These are phyloP conservation scores for Penicillium expansum DNA, from an alignment of 2,329 filamentous ascomycete genomes.

Conservation along the genomic window DNA sequence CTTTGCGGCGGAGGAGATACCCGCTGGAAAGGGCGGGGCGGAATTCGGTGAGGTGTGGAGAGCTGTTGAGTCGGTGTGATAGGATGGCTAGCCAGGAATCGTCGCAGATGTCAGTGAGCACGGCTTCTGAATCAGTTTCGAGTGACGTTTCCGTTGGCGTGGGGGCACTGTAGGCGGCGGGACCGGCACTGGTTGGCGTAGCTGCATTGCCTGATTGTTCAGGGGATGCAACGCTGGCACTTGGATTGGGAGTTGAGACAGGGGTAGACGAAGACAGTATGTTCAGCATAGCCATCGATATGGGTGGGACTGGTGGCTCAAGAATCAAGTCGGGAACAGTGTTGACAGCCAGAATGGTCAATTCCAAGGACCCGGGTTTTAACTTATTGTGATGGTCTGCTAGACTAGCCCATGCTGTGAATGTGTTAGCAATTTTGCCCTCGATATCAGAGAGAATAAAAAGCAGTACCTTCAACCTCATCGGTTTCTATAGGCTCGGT, in stretches of 20 bases:
- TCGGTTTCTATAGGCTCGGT: slow-evolving; percentile 52
- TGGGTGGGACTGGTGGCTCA: slow-evolving; percentile 32
- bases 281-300: slow-evolving; percentile 35
- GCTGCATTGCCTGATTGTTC: slow-evolving; percentile 43
- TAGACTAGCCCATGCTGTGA: slow-evolving; percentile 39
- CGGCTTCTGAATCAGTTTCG: slow-evolving; percentile 54
- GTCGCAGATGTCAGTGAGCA: slow-evolving; percentile 57
- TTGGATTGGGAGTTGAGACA: slow-evolving; percentile 40
- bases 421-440: slow-evolving; percentile 19
- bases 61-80: slow-evolving; percentile 47
- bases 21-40: slow-evolving; percentile 46
- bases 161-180: slow-evolving; percentile 38
- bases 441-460: background rate
- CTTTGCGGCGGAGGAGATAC: slow-evolving; percentile 47
- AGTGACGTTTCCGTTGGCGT: slow-evolving; percentile 35
- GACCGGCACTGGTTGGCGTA: slow-evolving; percentile 33
- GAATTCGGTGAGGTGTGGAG: slow-evolving; percentile 42
- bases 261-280: slow-evolving; percentile 37
- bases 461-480: slow-evolving; percentile 48
- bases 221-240: slow-evolving; percentile 38
- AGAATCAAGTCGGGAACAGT: slow-evolving; percentile 37
- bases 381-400: slow-evolving; percentile 41
- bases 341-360: slow-evolving; percentile 38
- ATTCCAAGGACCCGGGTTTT: slow-evolving; percentile 33
- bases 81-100: slow-evolving; percentile 60